Base-by-base conservation (phyloP, 228 moss, liverwort and hornwort species). In the Sphagnum fallax region DNA sequence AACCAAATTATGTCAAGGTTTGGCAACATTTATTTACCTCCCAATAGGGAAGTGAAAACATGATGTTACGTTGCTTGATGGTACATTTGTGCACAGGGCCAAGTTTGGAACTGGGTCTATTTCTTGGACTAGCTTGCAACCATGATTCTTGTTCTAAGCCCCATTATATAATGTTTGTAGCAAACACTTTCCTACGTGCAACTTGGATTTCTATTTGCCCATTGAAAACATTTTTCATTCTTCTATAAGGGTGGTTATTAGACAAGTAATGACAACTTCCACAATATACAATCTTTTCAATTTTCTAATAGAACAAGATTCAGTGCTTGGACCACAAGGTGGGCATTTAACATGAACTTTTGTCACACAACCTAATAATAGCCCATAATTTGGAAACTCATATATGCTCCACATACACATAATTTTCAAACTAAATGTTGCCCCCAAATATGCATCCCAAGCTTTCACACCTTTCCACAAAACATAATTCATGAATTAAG, bases 381-480 rank as follows among this genome's bases (percentile, higher is more conserved):
- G 18, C 14, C 62, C 66, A 66, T 49, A 66, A 2, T 49, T 51
- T 63, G 61, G 74, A 16, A 51, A 63, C 8, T 67, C 69, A 52
- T 67, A 47, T 13, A 75, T 69, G 5, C 15, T 16, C 61, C 61
- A 75, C 5, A 69, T 47, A 4, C 69, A 11, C 11, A 69, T 75
- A 16, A 63, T 69, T n/a, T 61, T 16, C 16, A 75, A n/a, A 0
- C 10, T 50, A 7, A 63, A 63, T 4, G 2, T 7, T 7, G 16
- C 52, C 5, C 15, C 62, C 12, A 12, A 18, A 16, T 14, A 8
- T 6, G 50, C 16, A 47, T 59, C 52, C 32, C 13, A 1, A 12
- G 32, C n/a, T 61, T 10, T 32, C 5, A 75, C 16, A 16, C 74
- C 69, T 6, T 10, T 59, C 74, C 69, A 69, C 32, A 32, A 32